These are phyloP conservation scores for Halophytophthora batemanensis DNA, from an alignment of 352 stramenopile genomes.

Conservation along the genomic window DNA sequence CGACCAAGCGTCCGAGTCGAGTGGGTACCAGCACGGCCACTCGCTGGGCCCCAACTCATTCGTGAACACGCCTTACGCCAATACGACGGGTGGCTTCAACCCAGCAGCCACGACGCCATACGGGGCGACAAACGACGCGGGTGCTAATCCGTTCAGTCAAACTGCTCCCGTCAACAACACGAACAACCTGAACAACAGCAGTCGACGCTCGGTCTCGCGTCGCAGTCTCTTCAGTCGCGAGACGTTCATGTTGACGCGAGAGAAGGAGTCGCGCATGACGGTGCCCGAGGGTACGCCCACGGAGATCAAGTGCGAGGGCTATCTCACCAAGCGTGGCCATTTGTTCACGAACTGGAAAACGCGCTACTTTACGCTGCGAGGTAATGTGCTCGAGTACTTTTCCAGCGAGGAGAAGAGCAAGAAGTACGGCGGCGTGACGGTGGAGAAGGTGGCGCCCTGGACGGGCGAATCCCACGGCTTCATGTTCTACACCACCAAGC, in stretches of 20 bases:
- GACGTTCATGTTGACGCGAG: constrained; percentile 74
- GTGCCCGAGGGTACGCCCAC: constrained; percentile 53
- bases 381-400: constrained; percentile 85
- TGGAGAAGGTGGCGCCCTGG: constrained; percentile 86
- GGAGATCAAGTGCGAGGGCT: constrained; percentile 79
- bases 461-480: constrained; percentile 83
- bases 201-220: constrained; percentile 52
- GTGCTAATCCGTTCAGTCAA: constrained; percentile 34
- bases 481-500: constrained; percentile 90
- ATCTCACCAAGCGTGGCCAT: constrained; percentile 84
- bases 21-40: constrained; percentile 53
- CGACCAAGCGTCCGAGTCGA: constrained; percentile 26
- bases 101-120: constrained; percentile 17
- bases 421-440: constrained; percentile 80
- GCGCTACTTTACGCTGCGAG: constrained; percentile 83
- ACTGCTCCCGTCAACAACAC: constrained; percentile 20
- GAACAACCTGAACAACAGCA: too few species aligned
- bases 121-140: constrained; percentile 2
- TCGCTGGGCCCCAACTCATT: constrained; percentile 60
- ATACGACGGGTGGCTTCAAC: constrained; percentile 23
- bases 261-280: constrained; percentile 54
- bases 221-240: constrained; percentile 75
- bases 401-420: constrained; percentile 82
- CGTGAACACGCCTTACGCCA: constrained; percentile 15
- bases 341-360: constrained; percentile 91